Evolutionary conservation across 306 rosid species (phyloP).

Genomic region (Comarum palustre): DNA sequence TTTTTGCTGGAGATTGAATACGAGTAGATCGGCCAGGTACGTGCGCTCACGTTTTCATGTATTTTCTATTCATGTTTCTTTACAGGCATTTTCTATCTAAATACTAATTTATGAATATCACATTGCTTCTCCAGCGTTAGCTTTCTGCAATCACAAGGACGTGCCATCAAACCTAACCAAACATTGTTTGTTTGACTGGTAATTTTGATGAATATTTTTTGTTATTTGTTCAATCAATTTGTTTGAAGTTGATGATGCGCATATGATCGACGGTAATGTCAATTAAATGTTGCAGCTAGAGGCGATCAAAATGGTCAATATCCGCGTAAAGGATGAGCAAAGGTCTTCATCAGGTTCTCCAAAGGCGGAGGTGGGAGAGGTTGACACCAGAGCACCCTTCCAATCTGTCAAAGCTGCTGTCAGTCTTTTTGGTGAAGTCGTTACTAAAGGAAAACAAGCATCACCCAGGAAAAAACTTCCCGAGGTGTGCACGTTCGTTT

Average conservation of each 20-base stretch:
- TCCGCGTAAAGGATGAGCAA: conserved; percentile 27
- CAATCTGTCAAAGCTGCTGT: conserved; percentile 96
- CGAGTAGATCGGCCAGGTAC: background rate
- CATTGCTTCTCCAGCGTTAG: background rate
- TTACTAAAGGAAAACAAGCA: conserved; percentile 33
- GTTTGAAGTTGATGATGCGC: background rate
- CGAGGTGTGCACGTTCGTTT: conserved; percentile 37
- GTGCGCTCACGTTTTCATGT: conserved; percentile 13
- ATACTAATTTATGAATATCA: background rate
- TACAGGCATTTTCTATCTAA: background rate
- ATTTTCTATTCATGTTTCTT: background rate
- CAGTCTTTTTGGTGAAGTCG: conserved; percentile 75
- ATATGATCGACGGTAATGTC: background rate
- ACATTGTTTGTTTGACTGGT: conserved; percentile 1
- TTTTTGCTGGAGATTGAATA: background rate
- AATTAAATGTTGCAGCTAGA: background rate
- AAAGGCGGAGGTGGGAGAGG: conserved; percentile 75
- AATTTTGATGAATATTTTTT: background rate
- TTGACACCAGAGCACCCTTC: conserved; percentile 93
- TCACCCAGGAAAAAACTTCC: conserved; percentile 38
- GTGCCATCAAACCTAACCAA: background rate
- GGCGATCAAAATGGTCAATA: conserved; percentile 40
- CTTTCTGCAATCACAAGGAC: background rate
- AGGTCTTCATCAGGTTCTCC: conserved; percentile 47
- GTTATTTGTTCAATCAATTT: background rate